Conservation (phyloP, 768 basidiomycete genomes). For the Macrolepiota fuliginosa region DNA sequence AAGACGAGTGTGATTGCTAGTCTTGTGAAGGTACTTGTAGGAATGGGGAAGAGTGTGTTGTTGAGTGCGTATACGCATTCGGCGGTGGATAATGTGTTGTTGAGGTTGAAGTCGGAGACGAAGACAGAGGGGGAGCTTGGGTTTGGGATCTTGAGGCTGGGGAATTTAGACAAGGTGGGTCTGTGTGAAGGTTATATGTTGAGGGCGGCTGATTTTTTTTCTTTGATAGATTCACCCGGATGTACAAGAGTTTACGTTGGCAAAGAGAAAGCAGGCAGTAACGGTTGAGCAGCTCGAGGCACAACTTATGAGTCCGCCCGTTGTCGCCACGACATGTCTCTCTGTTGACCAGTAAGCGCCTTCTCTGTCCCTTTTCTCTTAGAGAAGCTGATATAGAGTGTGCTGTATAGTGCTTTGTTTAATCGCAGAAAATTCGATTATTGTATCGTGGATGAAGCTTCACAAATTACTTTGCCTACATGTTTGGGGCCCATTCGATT, state of each 20-base stretch:
- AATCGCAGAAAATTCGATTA: constrained; percentile 85
- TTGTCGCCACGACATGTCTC: constrained; percentile 95
- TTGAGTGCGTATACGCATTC: constrained; percentile 96
- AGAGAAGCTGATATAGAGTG: not conserved
- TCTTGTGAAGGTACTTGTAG: constrained; percentile 77
- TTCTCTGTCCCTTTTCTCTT: not conserved
- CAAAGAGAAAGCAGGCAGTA: constrained; percentile 48
- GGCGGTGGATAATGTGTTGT: constrained; percentile 94
- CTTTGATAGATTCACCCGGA: constrained; percentile 74
- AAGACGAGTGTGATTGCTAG: constrained; percentile 95
- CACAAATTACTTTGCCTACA: constrained; percentile 94
- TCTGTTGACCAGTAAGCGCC: constrained; percentile 86
- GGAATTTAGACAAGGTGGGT: constrained; percentile 87
- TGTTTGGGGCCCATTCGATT: constrained; percentile 91
- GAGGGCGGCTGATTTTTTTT: not conserved
- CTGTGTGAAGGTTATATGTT: not conserved
- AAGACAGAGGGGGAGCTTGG: constrained; percentile 30
- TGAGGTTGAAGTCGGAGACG: constrained; percentile 60
- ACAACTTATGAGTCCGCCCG: constrained; percentile 82
- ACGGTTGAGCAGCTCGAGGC: constrained; percentile 83
- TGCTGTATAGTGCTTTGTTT: constrained; percentile 69
- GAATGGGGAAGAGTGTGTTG: constrained; percentile 81
- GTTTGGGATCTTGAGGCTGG: constrained; percentile 79
- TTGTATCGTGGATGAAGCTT: constrained; percentile 98
- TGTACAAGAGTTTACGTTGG: constrained; percentile 68